A percentile compares a stretch with the other conserved stretches of the same genome.
Evolutionary conservation across 805 yeast species (phyloP).

Genomic region (Komagataella ulmi): DNA sequence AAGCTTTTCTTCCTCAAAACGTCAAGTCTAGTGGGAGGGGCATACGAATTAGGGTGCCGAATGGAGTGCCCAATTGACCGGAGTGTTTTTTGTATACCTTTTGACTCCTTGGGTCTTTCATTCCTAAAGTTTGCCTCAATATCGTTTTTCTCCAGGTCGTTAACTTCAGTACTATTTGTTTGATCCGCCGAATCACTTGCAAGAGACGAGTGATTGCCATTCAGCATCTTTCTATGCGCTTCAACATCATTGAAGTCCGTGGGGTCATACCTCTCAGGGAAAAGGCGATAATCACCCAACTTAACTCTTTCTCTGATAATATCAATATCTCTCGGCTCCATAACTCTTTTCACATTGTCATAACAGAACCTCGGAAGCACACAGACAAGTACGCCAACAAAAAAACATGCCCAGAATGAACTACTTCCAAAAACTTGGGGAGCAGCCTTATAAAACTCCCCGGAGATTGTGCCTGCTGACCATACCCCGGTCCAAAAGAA

Average conservation of each 20-base stretch:
- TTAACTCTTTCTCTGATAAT: conserved; percentile 50
- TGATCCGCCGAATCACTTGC: not conserved
- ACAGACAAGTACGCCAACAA: conserved; percentile 40
- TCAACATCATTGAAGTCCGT: conserved; percentile 23
- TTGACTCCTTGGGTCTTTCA: not conserved
- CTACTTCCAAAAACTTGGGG: conserved; percentile 46
- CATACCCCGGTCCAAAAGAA: conserved; percentile 77
- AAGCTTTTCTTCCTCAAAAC: conserved; percentile 5
- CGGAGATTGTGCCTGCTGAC: conserved; percentile 37
- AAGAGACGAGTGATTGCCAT: not conserved
- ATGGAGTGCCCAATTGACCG: conserved; percentile 5
- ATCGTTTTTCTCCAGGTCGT: not conserved
- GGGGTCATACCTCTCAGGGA: conserved; percentile 40
- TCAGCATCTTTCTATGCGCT: conserved; percentile 5
- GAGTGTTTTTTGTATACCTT: not conserved
- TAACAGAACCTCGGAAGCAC: conserved; percentile 47
- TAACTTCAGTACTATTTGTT: not conserved
- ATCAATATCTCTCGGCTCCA: conserved; percentile 55
- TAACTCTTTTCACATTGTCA: conserved; percentile 36
- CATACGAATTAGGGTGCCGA: not conserved
- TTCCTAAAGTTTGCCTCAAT: not conserved
- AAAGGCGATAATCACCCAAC: conserved; percentile 35
- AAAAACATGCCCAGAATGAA: conserved; percentile 51
- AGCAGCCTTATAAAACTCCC: conserved; percentile 55
- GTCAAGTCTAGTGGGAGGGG: not conserved